Evolutionary conservation across 305 asterid species (phyloP).

Genomic region (Andrographis paniculata): DNA sequence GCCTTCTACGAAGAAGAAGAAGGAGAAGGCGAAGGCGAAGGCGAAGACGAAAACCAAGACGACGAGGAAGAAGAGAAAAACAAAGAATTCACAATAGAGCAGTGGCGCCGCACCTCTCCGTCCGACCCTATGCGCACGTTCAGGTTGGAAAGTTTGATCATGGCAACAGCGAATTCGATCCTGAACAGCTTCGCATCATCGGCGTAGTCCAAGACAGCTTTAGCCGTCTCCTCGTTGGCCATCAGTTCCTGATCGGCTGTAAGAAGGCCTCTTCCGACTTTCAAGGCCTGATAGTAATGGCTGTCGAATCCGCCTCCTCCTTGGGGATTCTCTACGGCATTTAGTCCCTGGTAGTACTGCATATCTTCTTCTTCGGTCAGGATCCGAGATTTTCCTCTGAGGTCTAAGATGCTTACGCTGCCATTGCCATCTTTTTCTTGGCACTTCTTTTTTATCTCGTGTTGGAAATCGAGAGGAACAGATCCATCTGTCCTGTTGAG

Average conservation of each 20-base stretch:
- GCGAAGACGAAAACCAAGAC: too few relatives aligned
- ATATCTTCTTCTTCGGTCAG: too few relatives aligned
- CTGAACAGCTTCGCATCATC: conserved; percentile 18
- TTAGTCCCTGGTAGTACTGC: too few relatives aligned
- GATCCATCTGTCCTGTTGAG: conserved; percentile 15
- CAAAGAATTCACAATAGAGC: conserved; percentile 16
- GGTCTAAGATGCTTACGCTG: conserved; percentile 3
- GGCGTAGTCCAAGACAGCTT: conserved; percentile 20
- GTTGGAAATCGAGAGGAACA: conserved; percentile 13
- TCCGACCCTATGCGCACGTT: conserved; percentile 16
- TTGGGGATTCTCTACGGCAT: too few relatives aligned
- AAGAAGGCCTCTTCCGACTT: conserved; percentile 23
- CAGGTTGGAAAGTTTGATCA: conserved; percentile 26
- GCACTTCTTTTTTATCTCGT: conserved; percentile 19
- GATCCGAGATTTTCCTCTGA: too few relatives aligned
- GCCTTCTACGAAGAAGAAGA: too few relatives aligned
- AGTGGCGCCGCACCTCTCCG: conserved; percentile 23
- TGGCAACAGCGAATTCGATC: conserved; percentile 21
- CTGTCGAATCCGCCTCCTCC: conserved; percentile 20
- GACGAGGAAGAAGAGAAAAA: too few relatives aligned
- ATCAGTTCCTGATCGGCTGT: conserved; percentile 30
- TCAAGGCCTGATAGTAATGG: conserved; percentile 18
- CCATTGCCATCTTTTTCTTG: neutral
- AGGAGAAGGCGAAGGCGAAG: too few relatives aligned
- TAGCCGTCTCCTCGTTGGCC: conserved; percentile 21